Evolutionary conservation across 306 rosid species (phyloP), one percentile per base, ranked within the genome.

Genomic region (Acmispon strigosus): DNA sequence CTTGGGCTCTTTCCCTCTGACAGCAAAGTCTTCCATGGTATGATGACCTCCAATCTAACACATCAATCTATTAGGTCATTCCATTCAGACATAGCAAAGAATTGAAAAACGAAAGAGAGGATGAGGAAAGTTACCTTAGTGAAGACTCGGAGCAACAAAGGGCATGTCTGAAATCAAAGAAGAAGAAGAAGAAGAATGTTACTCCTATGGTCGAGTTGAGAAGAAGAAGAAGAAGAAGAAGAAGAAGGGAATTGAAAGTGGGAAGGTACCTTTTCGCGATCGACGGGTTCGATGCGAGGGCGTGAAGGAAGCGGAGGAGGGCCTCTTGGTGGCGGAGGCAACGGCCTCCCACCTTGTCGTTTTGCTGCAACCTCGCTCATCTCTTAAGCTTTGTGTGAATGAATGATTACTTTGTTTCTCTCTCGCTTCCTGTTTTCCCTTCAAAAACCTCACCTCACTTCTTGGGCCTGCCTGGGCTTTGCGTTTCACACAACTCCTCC

Each of bases 1-100:
- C 74, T 91, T 87, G 43, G 99, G 97, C 43, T 89, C 97, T 62
- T 91, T 91, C 69, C 99, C 99, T 79, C 99, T 87, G 8, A 84
- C 92, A 1, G 96, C 90, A 70, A 90, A 94, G 22, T 89, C 99
- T 56, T 89, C 97, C 68, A 80, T 86, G 10, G 58, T 68, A 58
- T 91, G 96, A 74, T 94, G 99, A 62, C 82, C 50, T 42, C 99
- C 99, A 27, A 52, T 61, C 97, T 92, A 82, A 19, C 18, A 66
- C 11, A 10, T 12, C 55, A 22, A 7, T 63, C 22, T 44, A 39
- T 39, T 39, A 18, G 59, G 29, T 5, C 47, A 69, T 18, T 39
- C 24, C 6, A 3, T 7, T 42, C 39, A 0, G 18, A 19, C 43
- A 29, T 0, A 14, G 32, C n/a, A n/a, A n/a, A n/a, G n/a, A n/a